Evolutionary conservation across 192 early-diverging fungal species (phyloP).

Genomic region (Dimargaris xerosporica): DNA sequence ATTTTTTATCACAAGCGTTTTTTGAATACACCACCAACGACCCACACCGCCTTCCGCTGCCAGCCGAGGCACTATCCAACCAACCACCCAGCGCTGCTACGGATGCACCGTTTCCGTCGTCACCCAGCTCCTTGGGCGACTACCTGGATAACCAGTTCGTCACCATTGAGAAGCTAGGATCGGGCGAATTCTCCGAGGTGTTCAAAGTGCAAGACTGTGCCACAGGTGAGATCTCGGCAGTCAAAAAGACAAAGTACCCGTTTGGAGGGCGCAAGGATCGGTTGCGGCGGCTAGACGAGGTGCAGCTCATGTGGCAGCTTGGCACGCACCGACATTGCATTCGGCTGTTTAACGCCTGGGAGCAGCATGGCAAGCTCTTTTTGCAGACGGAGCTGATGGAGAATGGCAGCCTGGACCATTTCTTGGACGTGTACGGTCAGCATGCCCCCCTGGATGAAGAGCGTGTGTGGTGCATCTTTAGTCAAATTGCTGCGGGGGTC

Average conservation of each 20-base stretch:
- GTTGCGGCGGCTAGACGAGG: constrained; percentile 60
- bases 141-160: constrained; percentile 61
- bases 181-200: constrained; percentile 70
- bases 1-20: constrained; percentile 24
- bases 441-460: constrained; percentile 27
- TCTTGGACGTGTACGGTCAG: constrained; percentile 17
- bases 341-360: constrained; percentile 72
- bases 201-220: constrained; percentile 51
- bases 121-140: constrained; percentile 27
- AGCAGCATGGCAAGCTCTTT: constrained; percentile 74
- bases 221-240: constrained; percentile 51
- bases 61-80: neutral
- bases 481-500: constrained; percentile 36
- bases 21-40: constrained; percentile 15
- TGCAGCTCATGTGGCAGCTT: constrained; percentile 58
- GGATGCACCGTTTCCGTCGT: constrained; percentile 18
- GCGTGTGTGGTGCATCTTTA: constrained; percentile 53
- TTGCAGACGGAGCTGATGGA: constrained; percentile 82
- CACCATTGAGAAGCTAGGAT: constrained; percentile 43
- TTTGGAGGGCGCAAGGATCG: constrained; percentile 57
- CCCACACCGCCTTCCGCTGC: constrained; percentile 20
- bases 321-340: constrained; percentile 43
- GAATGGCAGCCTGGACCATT: constrained; percentile 44
- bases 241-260: constrained; percentile 61
- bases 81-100: neutral